phyloP scores from a whole-genome alignment of 2,329 filamentous ascomycete species.

The Hymenoscyphus infarciens region DNA sequence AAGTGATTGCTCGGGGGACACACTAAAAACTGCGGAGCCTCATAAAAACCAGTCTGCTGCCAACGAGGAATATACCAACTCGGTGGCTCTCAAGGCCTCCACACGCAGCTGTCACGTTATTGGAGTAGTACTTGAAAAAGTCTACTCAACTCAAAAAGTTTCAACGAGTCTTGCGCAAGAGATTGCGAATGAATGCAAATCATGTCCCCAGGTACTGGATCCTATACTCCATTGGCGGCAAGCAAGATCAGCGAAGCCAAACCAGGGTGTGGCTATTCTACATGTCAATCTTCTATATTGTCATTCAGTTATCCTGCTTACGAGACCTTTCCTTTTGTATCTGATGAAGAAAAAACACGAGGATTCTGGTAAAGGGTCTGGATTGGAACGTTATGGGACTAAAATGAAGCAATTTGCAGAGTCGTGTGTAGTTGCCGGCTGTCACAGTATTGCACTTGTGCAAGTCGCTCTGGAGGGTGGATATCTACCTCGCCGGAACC shows the following conservation, averaged over 20 bases:
- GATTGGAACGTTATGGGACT: conserved; percentile 32
- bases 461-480: conserved; percentile 42
- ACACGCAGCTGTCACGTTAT: conserved; percentile 57
- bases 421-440: conserved; percentile 49
- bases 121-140: conserved; percentile 53
- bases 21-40: conserved; percentile 33
- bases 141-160: conserved; percentile 58
- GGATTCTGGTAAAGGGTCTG: conserved; percentile 31
- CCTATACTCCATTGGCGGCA: conserved; percentile 49
- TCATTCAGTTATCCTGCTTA: conserved; percentile 60
- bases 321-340: conserved; percentile 60
- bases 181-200: conserved; percentile 51
- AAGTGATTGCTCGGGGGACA: conserved; percentile 55
- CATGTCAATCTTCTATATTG: conserved; percentile 60
- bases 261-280: conserved; percentile 55
- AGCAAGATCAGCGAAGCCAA: conserved; percentile 42
- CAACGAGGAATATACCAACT: conserved; percentile 31
- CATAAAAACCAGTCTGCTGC: conserved; percentile 17
- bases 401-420: conserved; percentile 47
- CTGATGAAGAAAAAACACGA: conserved; percentile 46
- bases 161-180: conserved; percentile 55
- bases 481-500: conserved; percentile 50
- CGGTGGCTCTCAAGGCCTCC: conserved; percentile 49
- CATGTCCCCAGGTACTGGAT: conserved; percentile 49
- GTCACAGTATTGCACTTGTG: conserved; percentile 47